Conservation (phyloP, 495 filamentous ascomycete species). For the Rhypophila decipiens region DNA sequence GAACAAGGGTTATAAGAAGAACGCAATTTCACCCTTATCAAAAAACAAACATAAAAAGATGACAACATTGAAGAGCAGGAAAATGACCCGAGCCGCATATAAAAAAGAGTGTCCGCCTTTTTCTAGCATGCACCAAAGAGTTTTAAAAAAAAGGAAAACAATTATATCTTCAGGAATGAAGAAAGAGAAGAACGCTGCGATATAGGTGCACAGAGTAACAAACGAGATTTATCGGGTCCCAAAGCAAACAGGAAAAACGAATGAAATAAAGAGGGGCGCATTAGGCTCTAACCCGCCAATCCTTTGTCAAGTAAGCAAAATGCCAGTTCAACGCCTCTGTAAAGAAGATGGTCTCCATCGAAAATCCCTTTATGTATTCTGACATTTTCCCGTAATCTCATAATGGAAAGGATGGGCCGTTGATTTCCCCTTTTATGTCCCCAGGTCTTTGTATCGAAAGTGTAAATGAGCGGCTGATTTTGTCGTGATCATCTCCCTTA, state of each 20-base stretch:
- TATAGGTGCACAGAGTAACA: too few relatives aligned
- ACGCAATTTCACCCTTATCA: too few relatives aligned
- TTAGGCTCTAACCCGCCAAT: background rate
- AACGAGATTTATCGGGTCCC: background rate
- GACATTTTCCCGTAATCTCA: constrained; percentile 25
- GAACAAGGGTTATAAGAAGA: constrained; percentile 7
- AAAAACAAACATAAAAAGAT: background rate
- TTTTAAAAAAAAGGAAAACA: background rate
- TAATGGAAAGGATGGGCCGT: constrained; percentile 17
- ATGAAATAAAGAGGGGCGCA: background rate
- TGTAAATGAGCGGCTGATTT: too few relatives aligned
- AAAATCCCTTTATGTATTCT: constrained; percentile 11
- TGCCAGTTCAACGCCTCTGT: constrained; percentile 22
- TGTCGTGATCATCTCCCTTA: too few relatives aligned
- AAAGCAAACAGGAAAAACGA: too few relatives aligned
- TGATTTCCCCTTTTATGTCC: constrained; percentile 14
- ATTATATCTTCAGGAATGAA: background rate
- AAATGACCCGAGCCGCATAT: too few relatives aligned
- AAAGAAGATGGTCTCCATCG: constrained; percentile 8
- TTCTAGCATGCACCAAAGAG: background rate
- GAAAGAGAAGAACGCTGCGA: background rate
- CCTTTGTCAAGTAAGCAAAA: constrained; percentile 7
- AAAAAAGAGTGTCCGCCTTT: background rate
- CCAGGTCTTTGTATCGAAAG: constrained; percentile 9
- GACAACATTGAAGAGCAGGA: background rate